Percentiles rank a stretch among this genome's conserved stretches.
Conservation (phyloP, 257 asterid genomes). For the Solanum etuberosum region DNA sequence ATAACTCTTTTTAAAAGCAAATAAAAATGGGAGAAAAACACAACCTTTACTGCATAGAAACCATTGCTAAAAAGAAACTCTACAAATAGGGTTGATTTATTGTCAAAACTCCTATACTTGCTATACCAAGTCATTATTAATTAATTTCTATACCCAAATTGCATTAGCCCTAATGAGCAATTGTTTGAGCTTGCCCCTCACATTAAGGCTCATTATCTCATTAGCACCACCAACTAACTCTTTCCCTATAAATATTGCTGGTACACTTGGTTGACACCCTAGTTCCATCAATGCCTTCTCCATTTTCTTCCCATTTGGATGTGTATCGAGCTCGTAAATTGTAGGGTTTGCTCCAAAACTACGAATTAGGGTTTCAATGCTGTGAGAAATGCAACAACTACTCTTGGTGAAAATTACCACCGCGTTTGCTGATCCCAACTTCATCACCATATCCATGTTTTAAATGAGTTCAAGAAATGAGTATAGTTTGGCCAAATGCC, state of each 20-base stretch:
- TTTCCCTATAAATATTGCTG: neutral
- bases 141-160: neutral
- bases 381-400: neutral
- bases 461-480: neutral
- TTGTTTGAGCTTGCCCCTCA: neutral
- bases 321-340: neutral
- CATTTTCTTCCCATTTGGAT: neutral
- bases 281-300: neutral
- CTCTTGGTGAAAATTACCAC: neutral
- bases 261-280: neutral
- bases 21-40: neutral
- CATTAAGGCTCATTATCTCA: neutral
- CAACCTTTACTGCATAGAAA: neutral
- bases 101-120: neutral
- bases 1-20: neutral
- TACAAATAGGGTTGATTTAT: neutral
- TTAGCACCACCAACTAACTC: neutral
- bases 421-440: neutral
- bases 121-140: neutral
- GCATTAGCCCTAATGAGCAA: neutral
- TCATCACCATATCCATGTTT: neutral
- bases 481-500: neutral
- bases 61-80: neutral
- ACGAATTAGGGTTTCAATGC: neutral
- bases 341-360: neutral